These are phyloP conservation scores for Phylloporus sp. DNA, from an alignment of 768 basidiomycete genomes.

Conservation along the genomic window DNA sequence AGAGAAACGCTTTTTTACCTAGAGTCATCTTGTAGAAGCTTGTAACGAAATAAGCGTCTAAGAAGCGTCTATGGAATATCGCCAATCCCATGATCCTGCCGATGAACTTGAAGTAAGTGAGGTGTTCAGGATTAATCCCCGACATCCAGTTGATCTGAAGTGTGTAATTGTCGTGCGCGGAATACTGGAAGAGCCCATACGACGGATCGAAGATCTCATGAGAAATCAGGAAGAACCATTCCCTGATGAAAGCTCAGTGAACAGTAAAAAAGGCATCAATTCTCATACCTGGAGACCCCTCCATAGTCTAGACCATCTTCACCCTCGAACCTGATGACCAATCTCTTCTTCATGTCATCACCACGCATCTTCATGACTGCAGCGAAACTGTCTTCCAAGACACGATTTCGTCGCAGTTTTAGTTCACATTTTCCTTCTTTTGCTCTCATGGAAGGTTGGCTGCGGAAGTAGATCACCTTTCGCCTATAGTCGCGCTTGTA, in stretches of 20 bases:
- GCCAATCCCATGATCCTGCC: slow-evolving; percentile 70
- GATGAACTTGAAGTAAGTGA: slow-evolving; percentile 80
- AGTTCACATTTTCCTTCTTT: slow-evolving; percentile 81
- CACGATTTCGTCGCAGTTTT: slow-evolving; percentile 72
- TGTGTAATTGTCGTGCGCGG: slow-evolving; percentile 74
- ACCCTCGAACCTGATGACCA: slow-evolving; percentile 73
- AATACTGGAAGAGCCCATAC: slow-evolving; percentile 80
- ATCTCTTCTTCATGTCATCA: slow-evolving; percentile 60
- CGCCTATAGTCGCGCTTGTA: slow-evolving; percentile 91
- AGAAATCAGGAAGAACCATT: slow-evolving; percentile 83
- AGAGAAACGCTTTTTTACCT: slow-evolving; percentile 51
- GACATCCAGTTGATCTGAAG: slow-evolving; percentile 76
- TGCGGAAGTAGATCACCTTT: slow-evolving; percentile 90
- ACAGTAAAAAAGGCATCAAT: not conserved
- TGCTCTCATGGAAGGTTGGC: slow-evolving; percentile 78
- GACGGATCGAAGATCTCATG: slow-evolving; percentile 81
- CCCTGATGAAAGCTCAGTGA: slow-evolving; percentile 37
- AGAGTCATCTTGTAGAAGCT: slow-evolving; percentile 80
- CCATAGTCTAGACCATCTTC: slow-evolving; percentile 80
- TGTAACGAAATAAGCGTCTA: slow-evolving; percentile 75
- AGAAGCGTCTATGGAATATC: slow-evolving; percentile 72
- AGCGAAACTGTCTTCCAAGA: slow-evolving; percentile 83
- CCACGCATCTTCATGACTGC: slow-evolving; percentile 79
- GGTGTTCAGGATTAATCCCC: slow-evolving; percentile 69
- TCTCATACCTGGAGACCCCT: slow-evolving; percentile 61